Evolutionary conservation across 495 filamentous ascomycete genomes (phyloP).

Genomic region (Aspergillus egyptiacus): DNA sequence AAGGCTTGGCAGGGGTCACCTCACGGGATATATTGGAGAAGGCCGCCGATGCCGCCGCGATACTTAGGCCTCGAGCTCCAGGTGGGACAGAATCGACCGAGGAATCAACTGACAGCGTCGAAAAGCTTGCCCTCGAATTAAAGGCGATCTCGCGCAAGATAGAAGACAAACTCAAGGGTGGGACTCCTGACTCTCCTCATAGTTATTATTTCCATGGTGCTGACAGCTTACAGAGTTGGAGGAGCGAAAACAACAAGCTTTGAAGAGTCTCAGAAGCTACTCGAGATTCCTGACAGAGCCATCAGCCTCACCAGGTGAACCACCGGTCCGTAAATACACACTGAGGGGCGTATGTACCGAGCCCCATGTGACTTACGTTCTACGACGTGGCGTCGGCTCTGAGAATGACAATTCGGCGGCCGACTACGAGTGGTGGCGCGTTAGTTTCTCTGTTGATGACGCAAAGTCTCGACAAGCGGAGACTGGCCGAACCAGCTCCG

Average conservation of each 20-base stretch:
- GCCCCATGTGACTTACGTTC: constrained; percentile 48
- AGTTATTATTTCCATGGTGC: not conserved
- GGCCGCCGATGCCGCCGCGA: constrained; percentile 25
- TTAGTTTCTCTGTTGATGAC: constrained; percentile 46
- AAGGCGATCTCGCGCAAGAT: constrained; percentile 37
- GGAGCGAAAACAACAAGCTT: constrained; percentile 43
- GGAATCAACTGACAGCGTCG: constrained; percentile 19
- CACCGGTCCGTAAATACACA: constrained; percentile 43
- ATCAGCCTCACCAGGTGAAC: constrained; percentile 39
- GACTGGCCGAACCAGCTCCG: constrained; percentile 15
- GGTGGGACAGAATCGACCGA: constrained; percentile 17
- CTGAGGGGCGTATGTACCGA: constrained; percentile 48
- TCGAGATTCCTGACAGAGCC: constrained; percentile 51
- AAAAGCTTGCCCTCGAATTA: constrained; percentile 34
- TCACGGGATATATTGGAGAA: constrained; percentile 33
- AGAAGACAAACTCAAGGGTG: constrained; percentile 48
- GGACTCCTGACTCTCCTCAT: not conserved
- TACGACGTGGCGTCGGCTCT: constrained; percentile 19
- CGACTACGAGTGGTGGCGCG: constrained; percentile 52
- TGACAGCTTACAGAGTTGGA: constrained; percentile 41
- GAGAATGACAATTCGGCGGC: constrained; percentile 17
- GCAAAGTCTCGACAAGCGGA: constrained; percentile 36
- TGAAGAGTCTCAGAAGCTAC: constrained; percentile 40
- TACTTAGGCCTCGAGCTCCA: constrained; percentile 23
- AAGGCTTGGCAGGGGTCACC: constrained; percentile 23